Evolutionary conservation across 2,329 filamentous ascomycete genomes (phyloP), one percentile per base, ranked within the genome.

Genomic region (Zasmidium citrigriseum): DNA sequence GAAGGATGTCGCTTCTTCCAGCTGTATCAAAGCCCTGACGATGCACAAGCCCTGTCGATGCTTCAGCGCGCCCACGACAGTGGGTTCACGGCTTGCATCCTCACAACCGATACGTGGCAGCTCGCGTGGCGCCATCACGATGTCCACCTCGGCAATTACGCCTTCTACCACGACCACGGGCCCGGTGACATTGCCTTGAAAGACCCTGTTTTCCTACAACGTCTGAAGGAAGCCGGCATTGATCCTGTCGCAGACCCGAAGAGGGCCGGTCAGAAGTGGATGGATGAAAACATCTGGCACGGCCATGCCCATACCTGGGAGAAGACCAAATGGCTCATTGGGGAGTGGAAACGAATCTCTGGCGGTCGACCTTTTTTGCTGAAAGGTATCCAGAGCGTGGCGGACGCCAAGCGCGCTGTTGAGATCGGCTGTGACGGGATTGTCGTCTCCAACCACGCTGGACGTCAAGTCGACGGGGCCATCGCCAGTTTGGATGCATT

Each of bases 361-460:
- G 81, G 81, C 0, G 78, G 85, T 7, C 80, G 81, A 76, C 86
- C 67, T 64, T 90, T 77, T 75, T 87, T 63, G 50, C 72, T 91
- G 23, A 91, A 91, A 72, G 88, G 88, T 0, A 83, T 91, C n/a
- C 87, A 90, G 75, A 84, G 82, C 14, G 82, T 84, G 0, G 77
- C 78, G 44, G 89, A 91, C 71, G 88, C 88, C 14, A 76, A 79
- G 53, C 79, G 77, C 64, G 85, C 85, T 1, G 79, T 86, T 34
- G 80, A 87, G 52, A 68, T 80, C 12, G 87, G 86, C 0, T 82
- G 84, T 2, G 84, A 90, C 63, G 88, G 85, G 0, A 88, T 91
- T 49, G 80, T 91, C 1, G 77, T 91, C 1, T 84, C 81, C 14
- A 91, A 91, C 64, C 89, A 91, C 69, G 89, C 88, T 1, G 88